Conservation (phyloP, 2,329 filamentous ascomycete genomes). For the Aspergillus sp. region DNA sequence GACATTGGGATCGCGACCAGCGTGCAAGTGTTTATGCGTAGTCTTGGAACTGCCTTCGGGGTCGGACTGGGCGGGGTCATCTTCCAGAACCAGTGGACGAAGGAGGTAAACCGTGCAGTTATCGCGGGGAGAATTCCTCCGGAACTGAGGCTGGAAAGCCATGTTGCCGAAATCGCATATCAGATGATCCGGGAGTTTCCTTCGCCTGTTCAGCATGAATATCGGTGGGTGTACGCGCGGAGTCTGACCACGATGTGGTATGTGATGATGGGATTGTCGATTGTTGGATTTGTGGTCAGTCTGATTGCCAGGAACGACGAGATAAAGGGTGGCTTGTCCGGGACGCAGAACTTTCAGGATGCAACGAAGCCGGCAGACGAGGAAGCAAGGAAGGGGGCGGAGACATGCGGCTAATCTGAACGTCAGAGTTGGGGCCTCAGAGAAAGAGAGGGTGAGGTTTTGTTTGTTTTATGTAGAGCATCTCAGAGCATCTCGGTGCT, state of each 20-base stretch:
- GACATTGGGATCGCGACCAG: background rate
- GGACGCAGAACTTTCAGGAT: background rate
- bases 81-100: background rate
- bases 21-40: background rate
- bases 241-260: background rate
- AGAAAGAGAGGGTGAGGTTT: no score
- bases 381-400: background rate
- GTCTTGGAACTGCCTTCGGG: background rate
- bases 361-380: background rate
- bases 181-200: background rate
- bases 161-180: background rate
- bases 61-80: background rate
- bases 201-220: background rate
- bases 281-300: background rate
- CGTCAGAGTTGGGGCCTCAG: no score
- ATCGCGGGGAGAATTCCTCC: background rate
- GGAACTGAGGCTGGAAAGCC: background rate
- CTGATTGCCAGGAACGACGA: background rate
- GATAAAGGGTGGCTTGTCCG: background rate
- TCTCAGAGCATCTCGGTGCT: background rate
- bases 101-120: background rate
- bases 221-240: background rate
- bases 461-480: no score
- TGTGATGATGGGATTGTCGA: background rate
- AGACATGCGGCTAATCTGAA: background rate